Percentiles rank a stretch among this genome's conserved stretches.
phyloP scores from a whole-genome alignment of 2,329 filamentous ascomycete genomes.

The Chaetomium olivaceum region DNA sequence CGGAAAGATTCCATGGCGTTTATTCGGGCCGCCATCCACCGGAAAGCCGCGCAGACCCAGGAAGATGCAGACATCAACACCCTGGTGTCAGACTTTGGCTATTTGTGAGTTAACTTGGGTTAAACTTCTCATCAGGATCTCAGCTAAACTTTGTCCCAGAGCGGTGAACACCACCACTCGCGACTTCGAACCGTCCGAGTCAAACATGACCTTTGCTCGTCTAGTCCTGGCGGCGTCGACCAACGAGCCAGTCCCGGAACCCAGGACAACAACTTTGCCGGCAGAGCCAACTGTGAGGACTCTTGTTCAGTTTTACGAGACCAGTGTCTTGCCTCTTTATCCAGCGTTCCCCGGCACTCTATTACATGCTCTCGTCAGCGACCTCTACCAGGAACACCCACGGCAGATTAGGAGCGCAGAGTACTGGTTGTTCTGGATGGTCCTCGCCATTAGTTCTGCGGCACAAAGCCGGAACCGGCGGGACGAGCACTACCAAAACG shows the following conservation, averaged over 20 bases:
- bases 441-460: conserved; percentile 78
- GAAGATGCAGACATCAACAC: conserved; percentile 90
- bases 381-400: conserved; percentile 72
- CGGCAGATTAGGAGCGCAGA: conserved; percentile 68
- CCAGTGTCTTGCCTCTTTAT: conserved; percentile 75
- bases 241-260: conserved; percentile 69
- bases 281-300: conserved; percentile 66
- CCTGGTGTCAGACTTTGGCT: conserved; percentile 90
- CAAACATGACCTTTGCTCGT: conserved; percentile 88
- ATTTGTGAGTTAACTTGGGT: conserved; percentile 59
- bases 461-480: conserved; percentile 70
- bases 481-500: conserved; percentile 61
- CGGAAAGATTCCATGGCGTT: conserved; percentile 63
- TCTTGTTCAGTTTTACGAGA: conserved; percentile 80
- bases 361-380: conserved; percentile 76
- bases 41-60: conserved; percentile 62
- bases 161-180: conserved; percentile 92
- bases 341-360: conserved; percentile 81
- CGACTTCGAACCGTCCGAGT: conserved; percentile 87
- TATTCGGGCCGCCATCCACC: conserved; percentile 63
- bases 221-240: conserved; percentile 81
- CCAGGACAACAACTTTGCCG: conserved; percentile 64
- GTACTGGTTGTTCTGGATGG: conserved; percentile 85
- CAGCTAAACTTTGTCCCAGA: conserved; percentile 40
- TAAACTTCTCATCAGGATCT: background rate